phyloP scores from a whole-genome alignment of 2,329 filamentous ascomycete species.

The Hypocrella siamensis region DNA sequence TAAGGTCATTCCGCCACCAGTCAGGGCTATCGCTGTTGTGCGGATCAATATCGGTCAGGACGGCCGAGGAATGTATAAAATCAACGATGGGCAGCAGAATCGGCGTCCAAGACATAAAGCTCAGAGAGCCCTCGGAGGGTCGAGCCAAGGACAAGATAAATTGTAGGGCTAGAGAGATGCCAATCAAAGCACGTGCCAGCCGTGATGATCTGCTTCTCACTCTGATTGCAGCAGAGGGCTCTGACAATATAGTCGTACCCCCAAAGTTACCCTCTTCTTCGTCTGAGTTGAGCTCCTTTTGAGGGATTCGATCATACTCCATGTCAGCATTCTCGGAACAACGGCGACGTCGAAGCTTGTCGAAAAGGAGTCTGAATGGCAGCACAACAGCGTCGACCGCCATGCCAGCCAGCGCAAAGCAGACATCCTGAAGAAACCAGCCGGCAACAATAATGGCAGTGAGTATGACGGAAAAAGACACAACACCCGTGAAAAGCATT shows the following conservation, averaged over 20 bases:
- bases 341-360: conserved; percentile 5
- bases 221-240: not conserved
- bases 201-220: conserved; percentile 1
- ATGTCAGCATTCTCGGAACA: not conserved
- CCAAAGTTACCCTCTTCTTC: conserved; percentile 4
- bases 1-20: conserved; percentile 11
- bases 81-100: conserved; percentile 18
- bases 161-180: conserved; percentile 11
- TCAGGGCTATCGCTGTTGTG: conserved; percentile 12
- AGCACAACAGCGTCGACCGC: conserved; percentile 8
- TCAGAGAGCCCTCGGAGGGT: conserved; percentile 16
- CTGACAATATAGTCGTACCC: conserved; percentile 1
- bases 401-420: conserved; percentile 7
- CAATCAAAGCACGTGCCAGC: conserved; percentile 9
- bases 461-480: conserved; percentile 6
- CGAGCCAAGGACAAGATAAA: conserved; percentile 10
- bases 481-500: conserved; percentile 11
- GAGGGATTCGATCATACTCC: conserved; percentile 5
- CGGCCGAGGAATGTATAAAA: conserved; percentile 15
- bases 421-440: conserved; percentile 9
- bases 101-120: conserved; percentile 19
- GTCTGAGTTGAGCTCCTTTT: conserved; percentile 6
- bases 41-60: conserved; percentile 10
- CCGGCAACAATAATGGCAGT: conserved; percentile 5
- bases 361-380: conserved; percentile 5